Conservation (phyloP, 805 yeast genomes). For the Candida coleopterorum region DNA sequence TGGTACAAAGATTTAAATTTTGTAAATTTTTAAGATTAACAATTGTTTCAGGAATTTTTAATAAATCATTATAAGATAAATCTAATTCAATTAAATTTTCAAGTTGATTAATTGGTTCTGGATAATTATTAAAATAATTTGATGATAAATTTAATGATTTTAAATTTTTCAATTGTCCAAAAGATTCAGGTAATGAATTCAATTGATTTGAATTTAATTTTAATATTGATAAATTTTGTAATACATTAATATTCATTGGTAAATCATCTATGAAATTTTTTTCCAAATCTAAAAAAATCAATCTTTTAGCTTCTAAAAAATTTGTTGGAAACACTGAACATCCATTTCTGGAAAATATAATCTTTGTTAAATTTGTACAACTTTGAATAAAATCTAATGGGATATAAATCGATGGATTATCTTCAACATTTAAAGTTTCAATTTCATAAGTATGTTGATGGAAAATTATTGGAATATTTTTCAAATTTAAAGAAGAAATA, state of each 20-base stretch:
- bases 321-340: conserved; percentile 71
- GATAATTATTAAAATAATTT: conserved; percentile 59
- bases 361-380: conserved; percentile 62
- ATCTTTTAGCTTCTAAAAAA: conserved; percentile 61
- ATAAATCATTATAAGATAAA: conserved; percentile 73
- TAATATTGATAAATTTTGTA: conserved; percentile 52
- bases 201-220: conserved; percentile 75
- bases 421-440: conserved; percentile 74
- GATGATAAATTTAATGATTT: conserved; percentile 72
- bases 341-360: conserved; percentile 69
- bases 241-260: conserved; percentile 51
- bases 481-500: conserved; percentile 66
- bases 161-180: conserved; percentile 51
- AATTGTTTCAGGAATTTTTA: conserved; percentile 55
- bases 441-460: conserved; percentile 79
- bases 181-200: conserved; percentile 53
- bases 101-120: conserved; percentile 61
- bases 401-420: conserved; percentile 78
- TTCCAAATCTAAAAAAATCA: conserved; percentile 67
- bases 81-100: conserved; percentile 62
- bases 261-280: conserved; percentile 69
- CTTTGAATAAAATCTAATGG: conserved; percentile 85
- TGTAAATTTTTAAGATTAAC: conserved; percentile 57
- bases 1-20: conserved; percentile 71
- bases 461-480: conserved; percentile 79